A percentile compares a stretch with the other conserved stretches of the same genome.
Conservation (phyloP, 805 yeast genomes). For the Candida morakotiae region DNA sequence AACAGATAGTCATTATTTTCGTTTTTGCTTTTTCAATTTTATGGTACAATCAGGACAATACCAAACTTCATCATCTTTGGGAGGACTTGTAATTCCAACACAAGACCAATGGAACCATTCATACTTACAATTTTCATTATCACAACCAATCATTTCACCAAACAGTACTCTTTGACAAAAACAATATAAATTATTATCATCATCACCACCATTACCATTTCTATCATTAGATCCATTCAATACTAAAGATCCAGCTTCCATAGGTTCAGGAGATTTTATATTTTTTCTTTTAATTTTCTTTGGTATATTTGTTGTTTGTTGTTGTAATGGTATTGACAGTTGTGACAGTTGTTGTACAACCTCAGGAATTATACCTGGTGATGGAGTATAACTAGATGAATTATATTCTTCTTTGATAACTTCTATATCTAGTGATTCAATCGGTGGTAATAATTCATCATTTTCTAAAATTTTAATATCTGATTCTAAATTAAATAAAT, state of each 20-base stretch:
- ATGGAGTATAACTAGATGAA: conserved; percentile 23
- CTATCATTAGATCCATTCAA: conserved; percentile 12
- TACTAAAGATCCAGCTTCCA: conserved; percentile 9
- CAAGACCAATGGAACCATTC: conserved; percentile 98
- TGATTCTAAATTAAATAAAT: conserved; percentile 65
- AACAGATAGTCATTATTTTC: not conserved
- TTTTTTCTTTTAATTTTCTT: conserved; percentile 23
- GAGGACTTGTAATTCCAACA: conserved; percentile 85
- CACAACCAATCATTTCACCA: conserved; percentile 98
- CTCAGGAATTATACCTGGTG: conserved; percentile 19
- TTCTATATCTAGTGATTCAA: conserved; percentile 26
- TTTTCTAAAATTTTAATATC: conserved; percentile 72
- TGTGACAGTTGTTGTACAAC: too few species aligned
- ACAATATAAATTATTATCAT: conserved; percentile 60
- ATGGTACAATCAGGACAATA: conserved; percentile 81
- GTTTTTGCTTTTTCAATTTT: conserved; percentile 40
- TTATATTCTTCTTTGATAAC: conserved; percentile 11
- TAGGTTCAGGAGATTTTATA: conserved; percentile 9
- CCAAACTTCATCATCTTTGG: conserved; percentile 80
- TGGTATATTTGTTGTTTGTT: conserved; percentile 15
- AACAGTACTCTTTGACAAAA: conserved; percentile 92
- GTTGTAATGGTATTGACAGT: conserved; percentile 12
- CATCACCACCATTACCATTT: conserved; percentile 41
- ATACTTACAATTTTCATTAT: conserved; percentile 77
- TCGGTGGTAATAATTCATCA: conserved; percentile 73